Base-by-base conservation (phyloP, 495 filamentous ascomycete species). In the Margaritispora aquatica region DNA sequence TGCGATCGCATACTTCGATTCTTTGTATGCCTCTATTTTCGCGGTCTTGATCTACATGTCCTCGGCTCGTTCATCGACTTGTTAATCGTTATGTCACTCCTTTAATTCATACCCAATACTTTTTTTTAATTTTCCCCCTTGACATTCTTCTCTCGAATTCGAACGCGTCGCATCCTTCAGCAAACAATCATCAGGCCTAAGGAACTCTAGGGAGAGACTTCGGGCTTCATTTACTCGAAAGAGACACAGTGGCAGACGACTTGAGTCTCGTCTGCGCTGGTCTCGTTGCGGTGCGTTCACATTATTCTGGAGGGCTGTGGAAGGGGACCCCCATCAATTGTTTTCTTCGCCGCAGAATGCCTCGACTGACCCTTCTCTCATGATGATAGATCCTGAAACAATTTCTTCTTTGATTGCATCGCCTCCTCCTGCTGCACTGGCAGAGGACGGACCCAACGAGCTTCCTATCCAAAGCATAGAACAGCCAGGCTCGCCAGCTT, bases 171-270 rank as follows among this genome's bases (percentile, higher is more conserved):
- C 60, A 51, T 56, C 49, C 23, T 24, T 36, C 61, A 54, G 20
- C 50, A 47, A 10, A 22, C 56, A 54, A n/a, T n/a, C n/a, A n/a
- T n/a, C n/a, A n/a, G n/a, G n/a, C 19, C 38, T 38, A 17, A 23
- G 50, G 27, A 29, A 41, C 58, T 52, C 54, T 38, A n/a, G 52
- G 17, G 20, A 55, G 23, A 22, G 23, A n/a, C n/a, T n/a, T 60
- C 54, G 53, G 38, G 54, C 26, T 59, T 23, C 38, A 34, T 24
- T 54, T 63, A 65, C 66, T 65, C 63, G 63, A 53, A 63, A 69
- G 73, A 78, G 76, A 74, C 71, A 70, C 72, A 76, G 78, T 71
- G 70, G 76, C 77, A 78, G 79, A 74, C 78, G 78, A 79, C 67
- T 64, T 63, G 59, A 63, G 61, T 65, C 65, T 78, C 77, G 78